Evolutionary conservation across 139 green algal genomes (phyloP).

Genomic region (Chlorella sp.): DNA sequence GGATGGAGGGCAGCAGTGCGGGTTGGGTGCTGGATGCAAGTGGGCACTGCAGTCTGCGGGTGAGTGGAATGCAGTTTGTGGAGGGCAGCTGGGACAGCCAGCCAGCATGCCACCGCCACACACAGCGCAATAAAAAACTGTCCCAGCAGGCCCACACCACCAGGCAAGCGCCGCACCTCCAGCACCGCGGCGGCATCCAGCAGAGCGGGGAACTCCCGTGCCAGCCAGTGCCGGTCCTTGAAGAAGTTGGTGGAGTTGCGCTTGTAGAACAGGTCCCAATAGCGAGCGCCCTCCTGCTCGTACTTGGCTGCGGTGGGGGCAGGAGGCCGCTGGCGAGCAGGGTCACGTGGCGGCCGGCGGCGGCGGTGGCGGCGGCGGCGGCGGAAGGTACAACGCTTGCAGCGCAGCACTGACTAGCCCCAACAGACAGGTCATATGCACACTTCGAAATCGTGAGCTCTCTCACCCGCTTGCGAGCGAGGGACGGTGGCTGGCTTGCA

Average conservation of each 20-base stretch:
- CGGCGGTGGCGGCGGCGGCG: too few relatives aligned
- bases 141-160: too few relatives aligned
- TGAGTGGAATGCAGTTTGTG: too few relatives aligned
- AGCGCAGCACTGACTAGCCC: neutral
- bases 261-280: slow-evolving; percentile 91
- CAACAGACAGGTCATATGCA: too few relatives aligned
- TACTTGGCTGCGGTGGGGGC: slow-evolving; percentile 67
- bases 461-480: neutral
- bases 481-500: neutral
- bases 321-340: too few relatives aligned
- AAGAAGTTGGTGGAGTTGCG: slow-evolving; percentile 84
- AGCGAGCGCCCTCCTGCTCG: slow-evolving; percentile 65
- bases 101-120: too few relatives aligned
- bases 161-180: slow-evolving; percentile 48
- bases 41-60: too few relatives aligned
- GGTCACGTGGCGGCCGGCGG: too few relatives aligned
- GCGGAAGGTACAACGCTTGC: too few relatives aligned
- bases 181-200: slow-evolving; percentile 45
- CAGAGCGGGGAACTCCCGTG: slow-evolving; percentile 72
- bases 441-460: too few relatives aligned
- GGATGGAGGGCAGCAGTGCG: neutral
- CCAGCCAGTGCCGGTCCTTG: slow-evolving; percentile 90
- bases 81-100: too few relatives aligned
- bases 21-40: neutral
- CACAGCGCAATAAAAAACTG: too few relatives aligned